Evolutionary conservation across 768 basidiomycete species (phyloP).

Genomic region (Phylloporus rhodoxanthus): DNA sequence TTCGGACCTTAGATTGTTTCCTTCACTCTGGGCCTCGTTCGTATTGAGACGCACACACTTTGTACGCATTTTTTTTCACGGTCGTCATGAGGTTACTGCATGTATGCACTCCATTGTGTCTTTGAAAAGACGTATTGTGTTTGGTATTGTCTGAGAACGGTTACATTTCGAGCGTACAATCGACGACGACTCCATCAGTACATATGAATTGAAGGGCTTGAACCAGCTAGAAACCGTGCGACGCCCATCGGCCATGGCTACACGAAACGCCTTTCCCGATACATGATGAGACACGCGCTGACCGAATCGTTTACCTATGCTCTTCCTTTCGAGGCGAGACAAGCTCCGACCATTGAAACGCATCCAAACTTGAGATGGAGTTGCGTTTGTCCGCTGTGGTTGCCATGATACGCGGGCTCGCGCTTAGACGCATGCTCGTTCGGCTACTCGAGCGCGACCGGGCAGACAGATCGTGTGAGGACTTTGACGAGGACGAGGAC

Average conservation of each 20-base stretch:
- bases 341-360: conserved; percentile 31
- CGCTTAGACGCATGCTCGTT: conserved; percentile 32
- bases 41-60: conserved; percentile 16
- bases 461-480: conserved; percentile 35
- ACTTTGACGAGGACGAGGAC: conserved; percentile 62
- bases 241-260: not conserved
- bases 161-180: conserved; percentile 6
- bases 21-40: conserved; percentile 8
- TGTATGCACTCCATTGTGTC: conserved; percentile 16
- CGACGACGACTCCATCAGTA: conserved; percentile 2
- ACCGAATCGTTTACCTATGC: conserved; percentile 7
- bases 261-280: not conserved
- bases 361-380: conserved; percentile 28
- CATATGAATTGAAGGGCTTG: conserved; percentile 1
- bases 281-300: not conserved
- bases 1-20: conserved; percentile 22
- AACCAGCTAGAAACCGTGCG: not conserved
- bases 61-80: conserved; percentile 18
- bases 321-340: conserved; percentile 30
- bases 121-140: not conserved
- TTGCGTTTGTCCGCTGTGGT: conserved; percentile 26
- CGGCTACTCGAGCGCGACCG: conserved; percentile 42
- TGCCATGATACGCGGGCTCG: conserved; percentile 30
- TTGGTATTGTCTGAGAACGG: not conserved
- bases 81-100: conserved; percentile 5